Percentiles rank a stretch among this genome's conserved stretches.
These are phyloP conservation scores for Cladophialophora yegresii DNA, from an alignment of 2,329 filamentous ascomycete species.

Conservation along the genomic window DNA sequence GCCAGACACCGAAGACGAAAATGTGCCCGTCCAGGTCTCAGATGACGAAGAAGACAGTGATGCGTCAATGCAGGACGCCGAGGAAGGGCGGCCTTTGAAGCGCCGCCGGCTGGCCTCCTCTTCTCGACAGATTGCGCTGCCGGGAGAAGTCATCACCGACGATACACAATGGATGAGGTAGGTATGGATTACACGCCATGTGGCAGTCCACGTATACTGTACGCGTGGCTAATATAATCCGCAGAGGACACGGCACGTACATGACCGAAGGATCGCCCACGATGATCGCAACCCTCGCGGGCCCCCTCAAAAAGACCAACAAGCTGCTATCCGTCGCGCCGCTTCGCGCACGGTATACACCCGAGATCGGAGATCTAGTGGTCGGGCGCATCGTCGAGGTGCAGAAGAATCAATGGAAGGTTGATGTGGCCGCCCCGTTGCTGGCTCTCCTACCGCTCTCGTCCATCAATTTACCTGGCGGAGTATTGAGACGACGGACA, in stretches of 20 bases:
- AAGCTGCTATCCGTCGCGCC: conserved; percentile 91
- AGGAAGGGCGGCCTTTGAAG: conserved; percentile 45
- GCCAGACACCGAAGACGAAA: conserved; percentile 47
- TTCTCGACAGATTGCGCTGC: conserved; percentile 69
- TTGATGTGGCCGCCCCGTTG: conserved; percentile 86
- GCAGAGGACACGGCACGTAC: conserved; percentile 89
- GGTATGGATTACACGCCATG: not conserved
- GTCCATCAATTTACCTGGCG: conserved; percentile 91
- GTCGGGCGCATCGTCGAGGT: conserved; percentile 93
- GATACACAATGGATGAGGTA: conserved; percentile 91
- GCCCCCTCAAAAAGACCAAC: conserved; percentile 89
- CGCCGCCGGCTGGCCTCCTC: conserved; percentile 41
- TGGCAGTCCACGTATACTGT: conserved; percentile 47
- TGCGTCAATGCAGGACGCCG: conserved; percentile 51
- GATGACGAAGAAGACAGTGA: conserved; percentile 52
- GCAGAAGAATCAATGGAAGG: conserved; percentile 89
- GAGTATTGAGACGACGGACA: conserved; percentile 85
- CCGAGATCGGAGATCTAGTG: conserved; percentile 94
- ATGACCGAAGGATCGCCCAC: conserved; percentile 49
- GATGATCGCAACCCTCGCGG: conserved; percentile 88
- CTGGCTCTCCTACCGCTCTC: conserved; percentile 82
- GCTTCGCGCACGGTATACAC: conserved; percentile 86
- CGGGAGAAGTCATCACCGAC: conserved; percentile 82
- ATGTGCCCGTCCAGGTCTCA: conserved; percentile 38
- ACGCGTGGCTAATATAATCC: not conserved